Evolutionary conservation across 2,329 filamentous ascomycete genomes (phyloP), one percentile per base, ranked within the genome.

Genomic region (Diatrype stigma): DNA sequence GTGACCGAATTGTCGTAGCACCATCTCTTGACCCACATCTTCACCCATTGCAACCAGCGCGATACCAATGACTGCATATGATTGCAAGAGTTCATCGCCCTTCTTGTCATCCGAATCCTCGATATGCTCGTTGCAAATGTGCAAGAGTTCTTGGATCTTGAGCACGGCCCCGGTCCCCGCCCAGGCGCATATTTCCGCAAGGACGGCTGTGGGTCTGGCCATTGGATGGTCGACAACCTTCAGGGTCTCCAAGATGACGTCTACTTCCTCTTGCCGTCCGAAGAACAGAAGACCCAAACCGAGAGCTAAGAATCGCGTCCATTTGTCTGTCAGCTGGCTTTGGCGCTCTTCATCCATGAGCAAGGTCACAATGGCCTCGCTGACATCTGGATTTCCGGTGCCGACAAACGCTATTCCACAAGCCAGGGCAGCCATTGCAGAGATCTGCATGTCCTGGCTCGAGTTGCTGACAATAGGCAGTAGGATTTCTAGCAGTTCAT

Each of bases 11-110:
- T 96, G 94, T 52, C 94, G 87, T 38, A 99, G 80, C 11, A 97
- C 92, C 94, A 99, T 99, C 67, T 99, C 94, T 69, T 99, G 94
- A 5, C 95, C 95, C 51, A 99, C 86, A 53, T 99, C 95, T 69
- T 99, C 94, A 54, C 94, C 94, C 94, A 99, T 99, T 16, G 93
- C 87, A 51, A 99, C 94, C 49, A 99, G 77, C 12, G 90, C 93
- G 52, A 99, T 85, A 61, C 94, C 95, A 51, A 99, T 81, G 3
- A 99, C 93, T 50, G 94, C 94, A 66, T 99, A 99, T 3, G 92
- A 89, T 70, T 99, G 95, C 45, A 96, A 84, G 50, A 99, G 79
- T 73, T 97, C 93, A 60, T 97, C 93, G 23, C 90, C 90, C 75
- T 94, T 94, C 79, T 95, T 96, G 60, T 96, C 90, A 38, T 96